Evolutionary conservation across 2,329 filamentous ascomycete species (phyloP).

Genomic region (Pseudogymnoascus sp.): DNA sequence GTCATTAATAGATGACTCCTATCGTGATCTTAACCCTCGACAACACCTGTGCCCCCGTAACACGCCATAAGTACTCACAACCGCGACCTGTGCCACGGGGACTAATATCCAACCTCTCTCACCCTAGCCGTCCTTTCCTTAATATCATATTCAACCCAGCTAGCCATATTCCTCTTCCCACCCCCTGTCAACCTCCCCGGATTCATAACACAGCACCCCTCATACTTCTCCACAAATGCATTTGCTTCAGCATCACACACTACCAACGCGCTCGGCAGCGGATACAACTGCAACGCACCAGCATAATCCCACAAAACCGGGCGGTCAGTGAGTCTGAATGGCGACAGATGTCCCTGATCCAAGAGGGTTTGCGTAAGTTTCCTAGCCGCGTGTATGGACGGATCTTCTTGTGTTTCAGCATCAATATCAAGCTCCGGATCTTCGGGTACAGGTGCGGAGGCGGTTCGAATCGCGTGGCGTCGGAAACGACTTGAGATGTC

Average conservation of each 20-base stretch:
- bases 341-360: conserved; percentile 81
- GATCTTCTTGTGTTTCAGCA: conserved; percentile 13
- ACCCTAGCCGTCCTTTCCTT: conserved; percentile 22
- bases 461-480: conserved; percentile 65
- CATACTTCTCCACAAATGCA: conserved; percentile 82
- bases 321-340: conserved; percentile 70
- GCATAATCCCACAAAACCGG: conserved; percentile 89
- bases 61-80: conserved; percentile 6
- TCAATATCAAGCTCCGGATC: conserved; percentile 29
- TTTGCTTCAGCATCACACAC: conserved; percentile 74
- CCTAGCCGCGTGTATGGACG: conserved; percentile 46
- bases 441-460: conserved; percentile 32
- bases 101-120: conserved; percentile 23
- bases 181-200: conserved; percentile 68
- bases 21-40: neutral
- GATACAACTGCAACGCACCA: conserved; percentile 70
- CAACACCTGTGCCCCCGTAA: neutral
- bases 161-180: conserved; percentile 57
- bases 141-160: conserved; percentile 84
- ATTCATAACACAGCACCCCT: conserved; percentile 94
- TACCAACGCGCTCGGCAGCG: conserved; percentile 74
- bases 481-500: conserved; percentile 74
- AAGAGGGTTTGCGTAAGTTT: conserved; percentile 85
- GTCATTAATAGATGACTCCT: neutral
- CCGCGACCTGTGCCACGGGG: neutral